phyloP scores from a whole-genome alignment of 164 flowering plant genomes.

The Stephania cephalantha region DNA sequence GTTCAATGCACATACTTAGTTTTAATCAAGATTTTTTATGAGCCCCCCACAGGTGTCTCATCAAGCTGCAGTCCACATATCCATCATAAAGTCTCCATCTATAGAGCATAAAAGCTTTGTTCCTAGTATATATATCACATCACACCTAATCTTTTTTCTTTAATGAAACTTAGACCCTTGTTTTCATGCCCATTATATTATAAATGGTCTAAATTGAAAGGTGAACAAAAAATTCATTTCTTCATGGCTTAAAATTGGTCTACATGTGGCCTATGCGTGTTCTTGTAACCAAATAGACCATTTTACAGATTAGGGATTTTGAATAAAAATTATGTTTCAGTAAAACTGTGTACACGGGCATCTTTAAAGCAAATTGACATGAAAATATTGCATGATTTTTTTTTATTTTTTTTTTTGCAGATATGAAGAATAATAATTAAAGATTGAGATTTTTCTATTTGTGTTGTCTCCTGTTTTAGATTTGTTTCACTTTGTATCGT shows the following conservation, averaged over 20 bases:
- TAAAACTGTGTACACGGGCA: too few species aligned
- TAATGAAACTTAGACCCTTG: neutral
- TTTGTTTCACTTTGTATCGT: neutral
- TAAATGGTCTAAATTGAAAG: too few species aligned
- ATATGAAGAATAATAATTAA: neutral
- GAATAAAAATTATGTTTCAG: too few species aligned
- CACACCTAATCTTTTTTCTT: neutral
- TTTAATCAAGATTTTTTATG: neutral
- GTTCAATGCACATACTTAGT: neutral
- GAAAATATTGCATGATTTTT: too few species aligned
- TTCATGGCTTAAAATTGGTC: too few species aligned
- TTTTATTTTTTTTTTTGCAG: too few species aligned
- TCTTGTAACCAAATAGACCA: too few species aligned
- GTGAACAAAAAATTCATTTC: too few species aligned
- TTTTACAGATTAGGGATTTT: too few species aligned
- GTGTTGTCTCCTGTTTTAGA: neutral
- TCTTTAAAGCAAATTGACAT: too few species aligned
- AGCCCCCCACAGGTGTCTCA: neutral
- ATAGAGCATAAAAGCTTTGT: neutral
- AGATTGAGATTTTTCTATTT: neutral
- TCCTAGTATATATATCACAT: neutral
- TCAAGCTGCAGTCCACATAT: neutral
- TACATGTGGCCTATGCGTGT: too few species aligned
- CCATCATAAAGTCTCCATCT: neutral
- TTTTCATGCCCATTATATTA: neutral